Percentiles rank a stretch among this genome's conserved stretches.
Conservation (phyloP, 2,329 filamentous ascomycete genomes). For the Orbilia oligospora region DNA sequence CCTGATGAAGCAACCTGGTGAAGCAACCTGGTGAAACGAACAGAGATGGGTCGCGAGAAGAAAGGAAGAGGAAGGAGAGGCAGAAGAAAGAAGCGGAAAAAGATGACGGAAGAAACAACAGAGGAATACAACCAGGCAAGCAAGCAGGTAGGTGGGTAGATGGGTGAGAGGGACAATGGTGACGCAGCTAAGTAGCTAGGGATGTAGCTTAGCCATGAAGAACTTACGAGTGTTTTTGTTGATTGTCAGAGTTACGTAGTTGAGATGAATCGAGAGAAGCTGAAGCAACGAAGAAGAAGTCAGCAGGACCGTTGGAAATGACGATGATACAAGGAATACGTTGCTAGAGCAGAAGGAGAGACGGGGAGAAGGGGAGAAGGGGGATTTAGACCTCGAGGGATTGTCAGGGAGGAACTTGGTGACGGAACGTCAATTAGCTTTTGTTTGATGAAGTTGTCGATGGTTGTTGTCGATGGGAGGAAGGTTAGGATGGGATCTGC, state of each 20-base stretch:
- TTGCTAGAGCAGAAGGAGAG: neutral
- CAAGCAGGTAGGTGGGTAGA: neutral
- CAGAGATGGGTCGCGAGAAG: slow-evolving; percentile 11
- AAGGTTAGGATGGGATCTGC: neutral
- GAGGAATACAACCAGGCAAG: neutral
- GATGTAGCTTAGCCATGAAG: no score
- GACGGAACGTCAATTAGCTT: slow-evolving; percentile 10
- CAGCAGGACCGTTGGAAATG: neutral
- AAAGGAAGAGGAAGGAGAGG: neutral
- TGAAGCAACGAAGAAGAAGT: slow-evolving; percentile 1
- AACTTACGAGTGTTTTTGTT: slow-evolving; percentile 2
- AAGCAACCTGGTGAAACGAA: slow-evolving; percentile 15
- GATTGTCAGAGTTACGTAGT: neutral
- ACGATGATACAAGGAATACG: neutral
- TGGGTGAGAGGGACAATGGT: neutral
- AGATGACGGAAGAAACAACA: neutral
- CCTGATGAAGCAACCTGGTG: slow-evolving; percentile 5
- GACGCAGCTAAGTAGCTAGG: neutral
- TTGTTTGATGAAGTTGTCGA: neutral
- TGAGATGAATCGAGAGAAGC: slow-evolving; percentile 11
- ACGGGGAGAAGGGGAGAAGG: neutral
- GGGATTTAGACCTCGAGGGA: neutral
- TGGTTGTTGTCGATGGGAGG: slow-evolving; percentile 6
- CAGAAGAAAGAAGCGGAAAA: neutral
- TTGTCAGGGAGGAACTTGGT: slow-evolving; percentile 13